Evolutionary conservation across 2,329 filamentous ascomycete species (phyloP).

Genomic region (Leptosphaerulina australis): DNA sequence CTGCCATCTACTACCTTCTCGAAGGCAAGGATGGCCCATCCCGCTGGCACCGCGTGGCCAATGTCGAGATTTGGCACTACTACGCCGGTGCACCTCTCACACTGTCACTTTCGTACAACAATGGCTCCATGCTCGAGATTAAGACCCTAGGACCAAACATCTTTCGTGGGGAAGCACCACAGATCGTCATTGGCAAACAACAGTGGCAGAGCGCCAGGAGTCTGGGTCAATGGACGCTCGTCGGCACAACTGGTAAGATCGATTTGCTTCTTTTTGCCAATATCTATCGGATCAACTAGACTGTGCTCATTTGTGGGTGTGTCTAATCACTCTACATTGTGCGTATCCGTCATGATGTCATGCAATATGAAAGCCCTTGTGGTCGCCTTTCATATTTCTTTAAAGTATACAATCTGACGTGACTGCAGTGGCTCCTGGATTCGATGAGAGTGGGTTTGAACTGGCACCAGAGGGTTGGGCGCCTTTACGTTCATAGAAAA

Average conservation of each 20-base stretch:
- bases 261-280: not conserved
- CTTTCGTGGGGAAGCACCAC: conserved; percentile 53
- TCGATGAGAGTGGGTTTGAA: conserved; percentile 28
- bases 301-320: no score
- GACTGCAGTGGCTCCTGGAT: conserved; percentile 31
- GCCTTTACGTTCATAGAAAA: not conserved
- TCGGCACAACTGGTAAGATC: conserved; percentile 39
- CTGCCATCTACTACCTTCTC: conserved; percentile 61
- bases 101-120: conserved; percentile 53
- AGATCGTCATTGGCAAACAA: conserved; percentile 50
- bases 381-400: no score
- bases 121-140: conserved; percentile 45
- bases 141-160: conserved; percentile 53
- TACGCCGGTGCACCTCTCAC: conserved; percentile 60
- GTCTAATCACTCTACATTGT: no score
- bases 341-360: no score
- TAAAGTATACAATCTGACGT: not conserved
- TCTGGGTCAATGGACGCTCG: conserved; percentile 57
- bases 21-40: conserved; percentile 52
- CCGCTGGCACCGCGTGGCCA: conserved; percentile 58
- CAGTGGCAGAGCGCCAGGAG: conserved; percentile 58
- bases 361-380: no score
- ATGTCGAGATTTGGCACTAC: conserved; percentile 61
- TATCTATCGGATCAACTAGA: not conserved
- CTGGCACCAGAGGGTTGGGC: conserved; percentile 24